Conservation (phyloP, 129 eudicot species). For the Artemisia tridentata region DNA sequence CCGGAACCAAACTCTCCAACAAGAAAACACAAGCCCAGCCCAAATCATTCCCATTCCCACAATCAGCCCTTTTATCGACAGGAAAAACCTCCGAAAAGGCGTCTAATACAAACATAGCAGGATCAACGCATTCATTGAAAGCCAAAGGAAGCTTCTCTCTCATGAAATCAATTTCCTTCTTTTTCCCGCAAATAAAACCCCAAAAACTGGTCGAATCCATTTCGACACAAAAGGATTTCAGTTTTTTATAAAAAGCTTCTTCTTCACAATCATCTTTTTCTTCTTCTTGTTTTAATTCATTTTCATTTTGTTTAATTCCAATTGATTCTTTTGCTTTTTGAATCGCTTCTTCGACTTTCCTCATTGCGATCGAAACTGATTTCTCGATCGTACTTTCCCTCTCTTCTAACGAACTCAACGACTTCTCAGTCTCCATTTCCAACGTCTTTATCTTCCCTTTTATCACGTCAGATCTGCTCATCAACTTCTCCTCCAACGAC, state of each 20-base stretch:
- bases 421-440: conserved; percentile 51
- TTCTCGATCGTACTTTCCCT: conserved; percentile 61
- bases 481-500: conserved; percentile 61
- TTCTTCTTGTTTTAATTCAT: no score
- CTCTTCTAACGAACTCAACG: conserved; percentile 47
- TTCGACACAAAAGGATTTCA: conserved; percentile 41
- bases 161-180: conserved; percentile 73
- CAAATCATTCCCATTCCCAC: conserved; percentile 54
- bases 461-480: conserved; percentile 58
- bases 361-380: conserved; percentile 54
- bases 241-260: conserved; percentile 47
- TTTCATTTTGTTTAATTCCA: no score
- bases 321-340: conserved; percentile 55
- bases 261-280: no score
- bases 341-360: conserved; percentile 35
- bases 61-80: conserved; percentile 57
- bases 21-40: conserved; percentile 98
- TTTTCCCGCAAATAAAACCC: conserved; percentile 56
- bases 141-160: conserved; percentile 59
- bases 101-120: conserved; percentile 77
- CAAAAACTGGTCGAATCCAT: conserved; percentile 68
- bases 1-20: conserved; percentile 80
- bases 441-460: conserved; percentile 51
- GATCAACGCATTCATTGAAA: conserved; percentile 68
- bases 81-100: conserved; percentile 91